Percentiles rank a stretch among this genome's conserved stretches.
phyloP scores from a whole-genome alignment of 768 basidiomycete species.

The Kwoniella heveanensis region DNA sequence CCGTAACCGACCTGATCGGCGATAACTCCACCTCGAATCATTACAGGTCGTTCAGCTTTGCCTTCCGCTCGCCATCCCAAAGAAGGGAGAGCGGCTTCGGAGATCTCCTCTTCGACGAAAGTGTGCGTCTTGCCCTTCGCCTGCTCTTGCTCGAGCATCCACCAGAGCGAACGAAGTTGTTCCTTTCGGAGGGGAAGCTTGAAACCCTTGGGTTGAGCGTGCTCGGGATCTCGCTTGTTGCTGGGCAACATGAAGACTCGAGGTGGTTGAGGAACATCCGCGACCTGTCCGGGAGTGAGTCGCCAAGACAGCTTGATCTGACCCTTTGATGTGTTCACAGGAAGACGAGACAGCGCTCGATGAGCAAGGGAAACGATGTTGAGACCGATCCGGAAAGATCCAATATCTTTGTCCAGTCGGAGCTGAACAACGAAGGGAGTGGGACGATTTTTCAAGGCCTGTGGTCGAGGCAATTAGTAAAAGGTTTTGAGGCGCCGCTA shows the following conservation, averaged over 20 bases:
- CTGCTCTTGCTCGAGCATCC: constrained; percentile 86
- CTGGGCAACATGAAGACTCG: constrained; percentile 72
- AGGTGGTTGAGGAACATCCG: constrained; percentile 56
- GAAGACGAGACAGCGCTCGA: constrained; percentile 78
- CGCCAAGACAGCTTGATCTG: constrained; percentile 71
- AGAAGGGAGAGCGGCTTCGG: constrained; percentile 81
- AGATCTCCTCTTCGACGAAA: constrained; percentile 91
- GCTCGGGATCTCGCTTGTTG: constrained; percentile 69
- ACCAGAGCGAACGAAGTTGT: constrained; percentile 83
- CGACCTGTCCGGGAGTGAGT: constrained; percentile 57
- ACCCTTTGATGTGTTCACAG: constrained; percentile 61
- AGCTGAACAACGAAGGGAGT: constrained; percentile 84
- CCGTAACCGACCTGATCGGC: constrained; percentile 97
- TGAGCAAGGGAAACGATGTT: constrained; percentile 86
- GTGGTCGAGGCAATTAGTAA: constrained; percentile 5
- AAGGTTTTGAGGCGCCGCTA: not conserved
- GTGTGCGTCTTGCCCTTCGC: constrained; percentile 61
- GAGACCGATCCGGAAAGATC: constrained; percentile 78
- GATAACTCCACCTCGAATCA: constrained; percentile 82
- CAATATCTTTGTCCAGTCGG: constrained; percentile 62
- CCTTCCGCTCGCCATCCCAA: constrained; percentile 95
- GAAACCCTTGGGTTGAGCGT: constrained; percentile 78
- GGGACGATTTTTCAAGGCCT: constrained; percentile 78
- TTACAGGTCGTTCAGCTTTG: constrained; percentile 74
- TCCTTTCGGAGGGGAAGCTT: constrained; percentile 73